Percentiles rank a stretch among this genome's conserved stretches.
Conservation (phyloP, 2,329 filamentous ascomycete genomes). For the Paecilomyces sp. region DNA sequence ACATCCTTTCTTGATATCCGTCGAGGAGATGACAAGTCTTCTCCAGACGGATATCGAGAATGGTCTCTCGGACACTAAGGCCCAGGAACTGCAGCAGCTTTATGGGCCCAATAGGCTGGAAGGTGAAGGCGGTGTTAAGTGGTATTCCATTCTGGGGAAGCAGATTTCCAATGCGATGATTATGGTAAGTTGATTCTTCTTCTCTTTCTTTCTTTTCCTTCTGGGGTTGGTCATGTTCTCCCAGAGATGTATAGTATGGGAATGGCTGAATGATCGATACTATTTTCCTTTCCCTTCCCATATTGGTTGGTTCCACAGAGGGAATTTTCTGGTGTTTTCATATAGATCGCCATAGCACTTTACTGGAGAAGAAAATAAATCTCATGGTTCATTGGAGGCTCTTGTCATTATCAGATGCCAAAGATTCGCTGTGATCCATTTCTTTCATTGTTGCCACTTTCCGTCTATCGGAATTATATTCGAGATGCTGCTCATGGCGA, state of each 20-base stretch:
- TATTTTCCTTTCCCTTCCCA: background rate
- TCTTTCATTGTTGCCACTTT: background rate
- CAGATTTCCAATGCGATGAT: conserved; percentile 52
- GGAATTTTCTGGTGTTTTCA: background rate
- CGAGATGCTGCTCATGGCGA: too few species aligned
- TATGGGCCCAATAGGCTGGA: conserved; percentile 47
- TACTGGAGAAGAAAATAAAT: background rate
- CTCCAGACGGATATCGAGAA: conserved; percentile 42
- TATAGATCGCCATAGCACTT: background rate
- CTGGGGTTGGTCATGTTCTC: background rate
- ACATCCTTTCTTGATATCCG: conserved; percentile 26
- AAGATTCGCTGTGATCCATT: too few species aligned
- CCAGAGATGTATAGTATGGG: background rate
- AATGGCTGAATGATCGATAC: background rate
- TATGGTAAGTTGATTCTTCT: conserved; percentile 27
- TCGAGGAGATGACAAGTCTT: conserved; percentile 35
- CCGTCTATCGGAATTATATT: too few species aligned
- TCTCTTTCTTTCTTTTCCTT: background rate
- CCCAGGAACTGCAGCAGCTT: conserved; percentile 36
- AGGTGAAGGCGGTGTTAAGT: conserved; percentile 38
- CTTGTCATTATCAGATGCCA: background rate
- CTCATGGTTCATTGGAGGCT: background rate
- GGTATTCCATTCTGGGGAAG: conserved; percentile 43
- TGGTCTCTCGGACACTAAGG: conserved; percentile 38
- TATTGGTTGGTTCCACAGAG: background rate